Evolutionary conservation across 192 early-diverging fungal genomes (phyloP).

Genomic region (Gryganskiella cystojenkinii): DNA sequence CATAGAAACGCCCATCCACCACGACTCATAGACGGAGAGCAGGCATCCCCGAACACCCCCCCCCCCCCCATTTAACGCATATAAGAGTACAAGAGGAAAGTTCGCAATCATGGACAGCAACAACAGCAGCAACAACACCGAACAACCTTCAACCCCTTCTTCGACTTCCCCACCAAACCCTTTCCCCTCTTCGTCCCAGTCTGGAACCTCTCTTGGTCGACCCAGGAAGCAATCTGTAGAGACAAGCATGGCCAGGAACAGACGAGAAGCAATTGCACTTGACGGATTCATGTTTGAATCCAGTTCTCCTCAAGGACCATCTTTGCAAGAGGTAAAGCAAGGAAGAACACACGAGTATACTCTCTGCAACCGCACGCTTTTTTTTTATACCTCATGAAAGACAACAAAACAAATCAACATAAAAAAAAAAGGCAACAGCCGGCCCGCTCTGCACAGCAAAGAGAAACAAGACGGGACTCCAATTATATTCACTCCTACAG

Average conservation of each 20-base stretch:
- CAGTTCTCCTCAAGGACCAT: slow-evolving; percentile 2
- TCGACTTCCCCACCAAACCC: neutral
- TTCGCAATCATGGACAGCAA: no score
- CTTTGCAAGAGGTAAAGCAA: neutral
- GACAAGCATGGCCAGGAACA: slow-evolving; percentile 6
- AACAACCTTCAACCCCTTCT: neutral
- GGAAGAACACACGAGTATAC: neutral
- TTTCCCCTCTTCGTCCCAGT: neutral
- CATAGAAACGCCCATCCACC: no score
- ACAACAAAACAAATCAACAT: no score
- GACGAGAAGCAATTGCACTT: slow-evolving; percentile 39
- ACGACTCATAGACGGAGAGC: no score
- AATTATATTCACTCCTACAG: no score
- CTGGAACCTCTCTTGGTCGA: neutral
- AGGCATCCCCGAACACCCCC: neutral
- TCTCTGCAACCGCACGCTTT: no score
- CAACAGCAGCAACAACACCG: neutral
- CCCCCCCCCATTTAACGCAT: no score
- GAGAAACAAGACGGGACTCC: no score
- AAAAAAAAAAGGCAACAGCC: no score
- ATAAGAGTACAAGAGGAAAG: no score
- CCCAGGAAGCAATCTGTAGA: slow-evolving; percentile 34
- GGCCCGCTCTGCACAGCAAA: no score
- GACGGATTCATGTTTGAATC: slow-evolving; percentile 52
- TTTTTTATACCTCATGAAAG: no score